These are phyloP conservation scores for Metarhizium anisopliae DNA, from an alignment of 2,329 filamentous ascomycete genomes.

Conservation along the genomic window DNA sequence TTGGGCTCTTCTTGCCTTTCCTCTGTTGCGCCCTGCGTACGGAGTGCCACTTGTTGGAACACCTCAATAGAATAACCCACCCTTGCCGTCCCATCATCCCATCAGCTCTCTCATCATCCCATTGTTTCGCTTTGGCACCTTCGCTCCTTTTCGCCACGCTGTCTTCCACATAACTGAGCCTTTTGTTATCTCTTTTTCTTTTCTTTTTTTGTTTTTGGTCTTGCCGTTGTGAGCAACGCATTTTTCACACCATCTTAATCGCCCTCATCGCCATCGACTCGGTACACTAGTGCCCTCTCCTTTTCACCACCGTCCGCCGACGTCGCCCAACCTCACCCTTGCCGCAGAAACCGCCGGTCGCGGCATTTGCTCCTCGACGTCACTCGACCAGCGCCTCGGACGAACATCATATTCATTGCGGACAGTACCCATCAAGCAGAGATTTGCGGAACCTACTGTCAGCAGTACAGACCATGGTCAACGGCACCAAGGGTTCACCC, in stretches of 20 bases:
- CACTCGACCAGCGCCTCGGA: neutral
- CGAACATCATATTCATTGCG: neutral
- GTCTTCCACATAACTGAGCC: neutral
- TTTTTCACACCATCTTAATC: neutral
- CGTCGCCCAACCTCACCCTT: neutral
- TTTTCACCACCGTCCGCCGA: neutral
- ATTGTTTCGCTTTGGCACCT: neutral
- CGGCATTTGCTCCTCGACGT: neutral
- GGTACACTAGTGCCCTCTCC: neutral
- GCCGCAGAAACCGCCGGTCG: neutral
- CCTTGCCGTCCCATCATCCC: neutral
- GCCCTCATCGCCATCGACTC: neutral
- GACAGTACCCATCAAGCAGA: neutral
- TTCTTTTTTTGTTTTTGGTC: neutral
- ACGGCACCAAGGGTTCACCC: constrained; percentile 22
- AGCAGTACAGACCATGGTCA: constrained; percentile 25
- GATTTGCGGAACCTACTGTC: neutral
- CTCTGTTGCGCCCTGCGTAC: too few relatives aligned
- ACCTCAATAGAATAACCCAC: neutral
- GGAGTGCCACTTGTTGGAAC: too few relatives aligned
- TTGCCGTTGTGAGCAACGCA: neutral
- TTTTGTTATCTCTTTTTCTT: neutral
- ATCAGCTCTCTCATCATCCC: neutral
- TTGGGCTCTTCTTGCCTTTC: too few relatives aligned
- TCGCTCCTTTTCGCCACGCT: neutral